phyloP scores from a whole-genome alignment of 2,329 filamentous ascomycete genomes.

The Neonectria ditissima region DNA sequence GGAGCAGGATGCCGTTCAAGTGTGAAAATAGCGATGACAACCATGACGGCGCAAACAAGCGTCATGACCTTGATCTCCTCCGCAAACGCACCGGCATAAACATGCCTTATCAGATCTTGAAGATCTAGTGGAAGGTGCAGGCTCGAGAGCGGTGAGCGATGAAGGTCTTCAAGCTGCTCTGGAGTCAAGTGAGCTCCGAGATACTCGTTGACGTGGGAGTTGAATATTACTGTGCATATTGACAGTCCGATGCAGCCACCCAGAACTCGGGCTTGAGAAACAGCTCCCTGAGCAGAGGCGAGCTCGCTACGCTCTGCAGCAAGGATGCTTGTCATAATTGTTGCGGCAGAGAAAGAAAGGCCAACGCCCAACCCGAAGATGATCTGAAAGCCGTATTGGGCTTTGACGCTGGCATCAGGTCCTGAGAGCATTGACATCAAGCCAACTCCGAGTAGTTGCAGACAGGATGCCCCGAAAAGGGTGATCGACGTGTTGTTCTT shows the following conservation, averaged over 20 bases:
- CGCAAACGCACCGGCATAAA: conserved; percentile 60
- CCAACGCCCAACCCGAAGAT: conserved; percentile 71
- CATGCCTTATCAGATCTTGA: conserved; percentile 51
- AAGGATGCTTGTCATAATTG: conserved; percentile 68
- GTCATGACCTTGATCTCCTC: conserved; percentile 61
- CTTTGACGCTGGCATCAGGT: conserved; percentile 48
- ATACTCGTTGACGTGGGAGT: conserved; percentile 55
- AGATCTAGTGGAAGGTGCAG: conserved; percentile 50
- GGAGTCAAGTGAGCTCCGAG: conserved; percentile 52
- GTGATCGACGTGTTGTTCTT: conserved; percentile 66
- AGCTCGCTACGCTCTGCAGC: conserved; percentile 60
- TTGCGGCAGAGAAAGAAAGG: conserved; percentile 67
- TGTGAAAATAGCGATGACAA: conserved; percentile 58
- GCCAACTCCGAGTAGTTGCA: conserved; percentile 66
- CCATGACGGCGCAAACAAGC: conserved; percentile 56
- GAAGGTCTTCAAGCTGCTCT: conserved; percentile 56
- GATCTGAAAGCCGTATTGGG: conserved; percentile 66
- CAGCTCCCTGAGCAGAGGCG: conserved; percentile 69
- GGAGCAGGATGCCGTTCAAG: conserved; percentile 57
- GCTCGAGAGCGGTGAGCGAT: conserved; percentile 57
- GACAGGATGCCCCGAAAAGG: conserved; percentile 59
- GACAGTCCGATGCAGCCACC: conserved; percentile 71
- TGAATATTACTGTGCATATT: conserved; percentile 69
- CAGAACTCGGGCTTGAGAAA: conserved; percentile 70
- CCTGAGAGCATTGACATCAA: conserved; percentile 60